Conservation (phyloP, 768 basidiomycete species). For the Lenzites betulinus region DNA sequence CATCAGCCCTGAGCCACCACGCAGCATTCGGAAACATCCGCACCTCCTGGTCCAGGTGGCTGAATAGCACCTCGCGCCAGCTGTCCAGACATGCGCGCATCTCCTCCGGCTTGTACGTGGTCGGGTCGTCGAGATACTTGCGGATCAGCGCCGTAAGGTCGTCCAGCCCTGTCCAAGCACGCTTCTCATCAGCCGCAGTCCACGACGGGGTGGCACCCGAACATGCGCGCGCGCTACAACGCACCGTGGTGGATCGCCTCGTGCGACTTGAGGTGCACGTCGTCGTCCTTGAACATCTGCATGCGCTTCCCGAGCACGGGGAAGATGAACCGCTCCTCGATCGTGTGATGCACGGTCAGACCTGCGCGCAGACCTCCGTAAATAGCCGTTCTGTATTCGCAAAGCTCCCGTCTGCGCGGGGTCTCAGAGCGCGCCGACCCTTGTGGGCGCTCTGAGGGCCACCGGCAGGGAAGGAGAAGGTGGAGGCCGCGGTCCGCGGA, state of each 20-base stretch:
- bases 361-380: slow-evolving; percentile 35
- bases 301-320: slow-evolving; percentile 52
- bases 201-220: too few relatives aligned
- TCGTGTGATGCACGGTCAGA: slow-evolving; percentile 55
- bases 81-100: slow-evolving; percentile 52
- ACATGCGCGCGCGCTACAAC: not conserved
- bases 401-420: too few relatives aligned
- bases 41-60: slow-evolving; percentile 58
- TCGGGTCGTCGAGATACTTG: slow-evolving; percentile 46
- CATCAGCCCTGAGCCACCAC: not conserved
- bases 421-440: too few relatives aligned
- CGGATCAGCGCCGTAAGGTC: slow-evolving; percentile 41
- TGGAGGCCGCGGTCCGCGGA: too few relatives aligned
- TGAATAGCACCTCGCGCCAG: slow-evolving; percentile 50
- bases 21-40: slow-evolving; percentile 3
- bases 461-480: too few relatives aligned
- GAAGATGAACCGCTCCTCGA: slow-evolving; percentile 55
- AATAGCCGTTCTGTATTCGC: not conserved
- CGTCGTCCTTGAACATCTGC: slow-evolving; percentile 47
- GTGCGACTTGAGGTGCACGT: slow-evolving; percentile 51
- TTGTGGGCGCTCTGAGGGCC: too few relatives aligned
- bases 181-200: too few relatives aligned
- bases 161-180: slow-evolving; percentile 42
- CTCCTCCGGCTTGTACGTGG: slow-evolving; percentile 50
- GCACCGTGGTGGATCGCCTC: slow-evolving; percentile 55